These are phyloP conservation scores for Macadamia integrifolia DNA, from an alignment of 164 flowering plant genomes.

Conservation along the genomic window DNA sequence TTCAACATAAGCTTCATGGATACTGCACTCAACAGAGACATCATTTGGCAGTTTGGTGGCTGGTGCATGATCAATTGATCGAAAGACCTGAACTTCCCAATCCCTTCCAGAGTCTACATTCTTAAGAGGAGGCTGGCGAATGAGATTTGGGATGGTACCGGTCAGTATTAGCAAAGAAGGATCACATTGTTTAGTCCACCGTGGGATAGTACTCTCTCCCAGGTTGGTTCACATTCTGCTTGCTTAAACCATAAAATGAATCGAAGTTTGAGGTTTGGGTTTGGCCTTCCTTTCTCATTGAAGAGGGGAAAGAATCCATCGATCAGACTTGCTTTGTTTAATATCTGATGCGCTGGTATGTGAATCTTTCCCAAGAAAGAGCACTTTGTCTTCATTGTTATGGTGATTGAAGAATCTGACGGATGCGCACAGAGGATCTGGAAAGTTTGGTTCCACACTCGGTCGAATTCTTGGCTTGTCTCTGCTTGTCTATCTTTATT, in stretches of 20 bases:
- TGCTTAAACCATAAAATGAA: constrained; percentile 67
- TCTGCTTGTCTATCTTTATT: constrained; percentile 64
- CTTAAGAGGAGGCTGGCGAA: constrained; percentile 14
- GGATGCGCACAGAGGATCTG: constrained; percentile 79
- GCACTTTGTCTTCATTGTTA: constrained; percentile 56
- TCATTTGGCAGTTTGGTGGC: constrained; percentile 33
- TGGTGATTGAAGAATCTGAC: constrained; percentile 45
- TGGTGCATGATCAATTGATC: constrained; percentile 72
- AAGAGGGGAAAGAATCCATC: constrained; percentile 56
- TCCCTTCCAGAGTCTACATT: constrained; percentile 20
- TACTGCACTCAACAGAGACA: constrained; percentile 47
- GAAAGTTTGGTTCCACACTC: constrained; percentile 85
- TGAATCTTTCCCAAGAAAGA: constrained; percentile 55
- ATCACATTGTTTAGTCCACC: constrained; percentile 74
- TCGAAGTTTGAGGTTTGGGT: constrained; percentile 46
- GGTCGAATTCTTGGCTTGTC: constrained; percentile 50
- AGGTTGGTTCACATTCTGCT: constrained; percentile 52
- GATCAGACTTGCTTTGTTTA: constrained; percentile 35
- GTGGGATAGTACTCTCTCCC: constrained; percentile 40
- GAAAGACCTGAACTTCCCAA: constrained; percentile 81
- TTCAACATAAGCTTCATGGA: constrained; percentile 84
- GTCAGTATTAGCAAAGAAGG: constrained; percentile 42
- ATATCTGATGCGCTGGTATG: constrained; percentile 38
- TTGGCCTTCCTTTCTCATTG: constrained; percentile 46
- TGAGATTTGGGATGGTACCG: constrained; percentile 29